Percentiles rank a stretch among this genome's conserved stretches.
These are phyloP conservation scores for Diplotaxis tenuifolia DNA, from an alignment of 345 rosid genomes.

Conservation along the genomic window DNA sequence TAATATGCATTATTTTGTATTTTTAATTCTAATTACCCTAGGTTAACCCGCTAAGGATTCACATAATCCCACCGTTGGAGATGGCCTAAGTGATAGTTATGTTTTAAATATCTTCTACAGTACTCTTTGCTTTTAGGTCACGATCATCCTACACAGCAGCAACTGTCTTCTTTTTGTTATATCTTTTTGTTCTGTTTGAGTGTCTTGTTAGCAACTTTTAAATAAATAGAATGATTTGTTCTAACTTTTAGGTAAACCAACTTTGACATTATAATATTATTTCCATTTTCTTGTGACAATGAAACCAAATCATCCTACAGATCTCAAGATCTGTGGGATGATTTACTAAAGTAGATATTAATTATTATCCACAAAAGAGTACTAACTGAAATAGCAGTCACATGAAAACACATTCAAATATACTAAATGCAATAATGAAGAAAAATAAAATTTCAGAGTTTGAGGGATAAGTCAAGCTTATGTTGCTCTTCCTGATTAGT, in stretches of 20 bases:
- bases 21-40: too few species aligned
- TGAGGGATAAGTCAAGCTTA: slow-evolving; percentile 69
- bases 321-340: too few species aligned
- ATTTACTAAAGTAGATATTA: too few species aligned
- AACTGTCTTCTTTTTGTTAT: not conserved
- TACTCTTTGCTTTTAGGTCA: slow-evolving; percentile 32
- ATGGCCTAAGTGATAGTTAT: not conserved
- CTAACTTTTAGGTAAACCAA: slow-evolving; percentile 39
- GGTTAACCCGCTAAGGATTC: too few species aligned
- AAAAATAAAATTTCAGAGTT: slow-evolving; percentile 43
- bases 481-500: slow-evolving; percentile 46
- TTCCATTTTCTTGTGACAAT: slow-evolving; percentile 25
- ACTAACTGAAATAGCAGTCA: slow-evolving; percentile 20
- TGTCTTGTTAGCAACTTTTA: slow-evolving; percentile 32
- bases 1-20: not conserved
- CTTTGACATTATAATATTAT: slow-evolving; percentile 33
- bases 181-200: slow-evolving; percentile 21
- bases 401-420: not conserved
- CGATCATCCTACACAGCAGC: slow-evolving; percentile 31
- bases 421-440: slow-evolving; percentile 12
- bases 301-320: slow-evolving; percentile 34
- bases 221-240: slow-evolving; percentile 30
- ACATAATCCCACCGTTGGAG: too few species aligned
- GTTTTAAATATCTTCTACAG: not conserved
- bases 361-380: slow-evolving; percentile 21